Percentiles rank a stretch among this genome's conserved stretches.
Conservation (phyloP, 2,329 filamentous ascomycete genomes). For the Cercospora sojina region DNA sequence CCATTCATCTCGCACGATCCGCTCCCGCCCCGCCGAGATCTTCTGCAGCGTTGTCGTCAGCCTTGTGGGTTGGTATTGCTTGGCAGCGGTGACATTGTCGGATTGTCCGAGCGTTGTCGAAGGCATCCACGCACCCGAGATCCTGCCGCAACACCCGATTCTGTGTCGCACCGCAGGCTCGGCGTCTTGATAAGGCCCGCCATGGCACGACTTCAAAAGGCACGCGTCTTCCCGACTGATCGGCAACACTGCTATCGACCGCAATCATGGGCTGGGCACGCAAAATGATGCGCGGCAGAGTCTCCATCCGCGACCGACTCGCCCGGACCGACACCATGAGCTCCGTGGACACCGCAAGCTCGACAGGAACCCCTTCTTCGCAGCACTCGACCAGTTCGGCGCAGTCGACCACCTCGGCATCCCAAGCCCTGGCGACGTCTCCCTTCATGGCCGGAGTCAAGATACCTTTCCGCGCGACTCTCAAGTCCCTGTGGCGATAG, state of each 20-base stretch:
- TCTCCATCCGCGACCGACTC: neutral
- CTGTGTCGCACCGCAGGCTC: neutral
- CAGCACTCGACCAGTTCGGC: neutral
- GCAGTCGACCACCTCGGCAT: neutral
- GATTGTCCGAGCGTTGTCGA: neutral
- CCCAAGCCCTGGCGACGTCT: constrained; percentile 1
- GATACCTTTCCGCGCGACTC: constrained; percentile 3
- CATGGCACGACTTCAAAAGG: constrained; percentile 1
- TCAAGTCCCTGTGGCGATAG: constrained; percentile 6
- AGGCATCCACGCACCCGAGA: neutral
- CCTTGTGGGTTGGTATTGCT: constrained; percentile 3
- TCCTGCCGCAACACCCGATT: constrained; percentile 4
- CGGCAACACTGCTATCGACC: neutral
- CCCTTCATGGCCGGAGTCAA: constrained; percentile 9
- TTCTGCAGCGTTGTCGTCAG: constrained; percentile 5
- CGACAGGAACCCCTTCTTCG: constrained; percentile 1
- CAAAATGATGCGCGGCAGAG: constrained; percentile 3
- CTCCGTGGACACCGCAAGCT: constrained; percentile 1
- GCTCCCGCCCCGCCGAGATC: neutral
- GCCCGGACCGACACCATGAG: constrained; percentile 1
- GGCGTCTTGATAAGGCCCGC: constrained; percentile 1
- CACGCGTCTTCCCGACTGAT: neutral
- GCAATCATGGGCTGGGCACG: constrained; percentile 5
- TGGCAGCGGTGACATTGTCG: neutral
- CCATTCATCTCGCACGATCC: neutral